Base-by-base conservation (phyloP, 2,329 filamentous ascomycete genomes). In the Stachybotrys chartarum region DNA sequence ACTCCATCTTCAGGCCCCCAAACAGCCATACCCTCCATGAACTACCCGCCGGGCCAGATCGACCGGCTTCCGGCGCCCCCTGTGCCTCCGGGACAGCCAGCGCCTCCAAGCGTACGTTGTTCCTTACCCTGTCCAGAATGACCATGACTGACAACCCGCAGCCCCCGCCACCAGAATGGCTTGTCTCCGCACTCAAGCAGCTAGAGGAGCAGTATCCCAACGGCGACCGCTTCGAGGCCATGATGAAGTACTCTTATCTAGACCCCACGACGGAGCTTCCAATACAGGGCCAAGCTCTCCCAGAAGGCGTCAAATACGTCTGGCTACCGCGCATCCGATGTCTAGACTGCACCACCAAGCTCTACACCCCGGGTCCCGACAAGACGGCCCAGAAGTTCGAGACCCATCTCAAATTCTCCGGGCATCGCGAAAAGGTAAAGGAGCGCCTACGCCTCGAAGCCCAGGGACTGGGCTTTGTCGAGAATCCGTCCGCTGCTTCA, bases 281-380 rank as follows among this genome's bases (percentile, higher is more conserved):
- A 24, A 79, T 88, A 52, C 76, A 84, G 42, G 78, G 77, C 44
- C 76, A 80, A 49, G 75, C 78, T 16, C 74, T 80, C 8, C 86
- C 81, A 54, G 76, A 79, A 58, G 82, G 87, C 58, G 77, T 90
- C 58, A 89, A 87, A 64, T 90, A 87, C 63, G 88, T 89, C 72
- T 97, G 88, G 72, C 78, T 96, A 52, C 94, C 94, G 8, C 82
- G 94, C 52, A 97, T 99, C 60, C 82, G 90, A 56, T 99, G 94
- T 70, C 83, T 87, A 50, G 94, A 99, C 70, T 97, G 94, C 68
- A 90, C 91, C 0, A 91, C 90, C 32, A 97, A 97, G 71, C 77
- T 96, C 11, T 99, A 99, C 71, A 96, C 92, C 0, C 90, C 92
- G 0, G 90, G 91, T 0, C 91, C 92, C 0, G 90, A 87, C 30